Percentiles rank a stretch among this genome's conserved stretches.
phyloP scores from a whole-genome alignment of 768 basidiomycete species.

The Calocybe gangraenosa region DNA sequence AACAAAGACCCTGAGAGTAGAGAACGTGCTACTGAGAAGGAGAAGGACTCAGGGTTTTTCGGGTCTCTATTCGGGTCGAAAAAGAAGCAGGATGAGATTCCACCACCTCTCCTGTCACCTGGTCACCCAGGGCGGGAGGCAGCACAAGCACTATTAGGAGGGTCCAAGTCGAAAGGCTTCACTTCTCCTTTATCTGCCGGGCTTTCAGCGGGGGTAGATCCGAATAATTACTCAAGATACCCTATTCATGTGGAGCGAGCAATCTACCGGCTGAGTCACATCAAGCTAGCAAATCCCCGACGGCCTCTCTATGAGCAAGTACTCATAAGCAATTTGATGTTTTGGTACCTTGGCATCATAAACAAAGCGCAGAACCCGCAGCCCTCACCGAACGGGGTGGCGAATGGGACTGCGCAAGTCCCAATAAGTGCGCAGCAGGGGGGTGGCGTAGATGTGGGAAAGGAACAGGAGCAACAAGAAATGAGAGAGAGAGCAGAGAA shows the following conservation, averaged over 20 bases:
- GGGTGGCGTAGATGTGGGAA: conserved; percentile 35
- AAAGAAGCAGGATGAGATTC: conserved; percentile 72
- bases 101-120: conserved; percentile 25
- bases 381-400: conserved; percentile 28
- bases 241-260: conserved; percentile 99
- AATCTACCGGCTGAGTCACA: conserved; percentile 95
- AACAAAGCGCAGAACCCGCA: conserved; percentile 75
- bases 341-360: conserved; percentile 98
- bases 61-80: conserved; percentile 88
- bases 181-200: conserved; percentile 61
- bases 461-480: conserved; percentile 29
- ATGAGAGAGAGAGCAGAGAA: conserved; percentile 41
- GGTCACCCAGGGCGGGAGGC: conserved; percentile 73
- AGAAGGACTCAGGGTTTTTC: conserved; percentile 79
- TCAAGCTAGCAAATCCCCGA: conserved; percentile 96
- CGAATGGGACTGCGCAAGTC: conserved; percentile 19
- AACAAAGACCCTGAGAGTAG: conserved; percentile 13
- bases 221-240: conserved; percentile 68
- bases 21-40: conserved; percentile 34
- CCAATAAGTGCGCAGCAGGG: conserved; percentile 22
- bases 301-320: conserved; percentile 97
- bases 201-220: conserved; percentile 33
- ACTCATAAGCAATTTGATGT: conserved; percentile 91
- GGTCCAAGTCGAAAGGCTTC: conserved; percentile 72
- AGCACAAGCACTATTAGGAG: conserved; percentile 81